phyloP scores from a whole-genome alignment of 106 monocot species.

The Apostasia shenzhenica region DNA sequence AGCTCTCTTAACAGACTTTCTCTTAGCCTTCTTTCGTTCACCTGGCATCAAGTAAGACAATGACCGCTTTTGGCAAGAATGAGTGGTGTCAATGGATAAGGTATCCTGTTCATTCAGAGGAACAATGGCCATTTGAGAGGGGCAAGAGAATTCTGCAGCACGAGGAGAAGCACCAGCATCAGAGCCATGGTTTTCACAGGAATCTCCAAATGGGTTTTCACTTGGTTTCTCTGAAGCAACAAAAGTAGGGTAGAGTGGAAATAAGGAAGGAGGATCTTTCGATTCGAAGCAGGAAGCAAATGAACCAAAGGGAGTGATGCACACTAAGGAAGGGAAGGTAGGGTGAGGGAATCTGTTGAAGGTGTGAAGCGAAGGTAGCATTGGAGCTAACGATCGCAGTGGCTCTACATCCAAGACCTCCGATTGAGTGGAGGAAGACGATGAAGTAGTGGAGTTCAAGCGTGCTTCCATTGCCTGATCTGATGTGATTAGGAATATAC shows the following conservation, averaged over 20 bases:
- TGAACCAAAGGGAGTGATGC: conserved; percentile 42
- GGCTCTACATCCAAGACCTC: conserved; percentile 58
- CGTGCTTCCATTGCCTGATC: no score
- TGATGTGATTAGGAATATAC: no score
- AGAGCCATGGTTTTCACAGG: background rate
- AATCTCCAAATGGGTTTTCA: background rate
- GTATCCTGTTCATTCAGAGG: conserved; percentile 1
- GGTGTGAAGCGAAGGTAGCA: conserved; percentile 50
- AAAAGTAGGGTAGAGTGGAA: conserved; percentile 14
- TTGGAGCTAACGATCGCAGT: conserved; percentile 52
- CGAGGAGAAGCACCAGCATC: background rate
- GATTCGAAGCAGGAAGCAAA: conserved; percentile 8
- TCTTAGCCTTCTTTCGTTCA: conserved; percentile 7
- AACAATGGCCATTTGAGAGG: no score
- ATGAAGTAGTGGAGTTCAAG: no score
- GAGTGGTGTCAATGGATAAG: background rate
- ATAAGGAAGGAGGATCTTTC: conserved; percentile 5
- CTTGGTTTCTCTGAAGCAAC: background rate
- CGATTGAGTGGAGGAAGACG: no score
- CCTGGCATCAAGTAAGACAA: no score
- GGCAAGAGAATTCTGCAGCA: background rate
- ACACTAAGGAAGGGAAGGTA: conserved; percentile 32
- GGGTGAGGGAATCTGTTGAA: conserved; percentile 15
- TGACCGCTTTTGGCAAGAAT: no score
- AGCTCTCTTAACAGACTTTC: background rate